Evolutionary conservation across 495 filamentous ascomycete species (phyloP), one percentile per base, ranked within the genome.

Genomic region (Durotheca rogersii): DNA sequence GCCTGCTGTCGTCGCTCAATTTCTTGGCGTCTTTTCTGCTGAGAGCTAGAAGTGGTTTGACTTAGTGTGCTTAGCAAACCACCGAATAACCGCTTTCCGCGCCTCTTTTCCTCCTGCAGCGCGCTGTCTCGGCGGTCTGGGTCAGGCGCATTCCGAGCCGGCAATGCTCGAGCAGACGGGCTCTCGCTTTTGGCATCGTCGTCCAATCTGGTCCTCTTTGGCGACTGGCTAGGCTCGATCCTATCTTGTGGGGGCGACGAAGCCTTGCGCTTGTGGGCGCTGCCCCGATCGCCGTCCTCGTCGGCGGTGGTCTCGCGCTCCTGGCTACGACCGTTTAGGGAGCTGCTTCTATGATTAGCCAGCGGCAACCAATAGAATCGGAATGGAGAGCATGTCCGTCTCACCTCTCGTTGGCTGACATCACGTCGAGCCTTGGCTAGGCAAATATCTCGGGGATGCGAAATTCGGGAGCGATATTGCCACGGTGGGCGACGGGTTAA

Each of bases 1-100:
- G 88, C 88, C 67, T 90, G 84, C 66, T 93, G 88, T 62, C 87
- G 86, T 62, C 83, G 85, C 70, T 97, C 91, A 62, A 96, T 92
- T 63, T 98, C 92, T 49, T 81, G 82, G 41, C 92, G 81, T 56
- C 84, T 85, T 68, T 82, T 88, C 59, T 89, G 85, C 61, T 78
- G 75, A 21, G 72, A 66, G 60, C 66, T 77, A 30, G 88, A 81
- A 58, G 81, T 74, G 36, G 80, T 87, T 75, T 93, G 88, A 65
- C 87, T 92, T 49, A 97, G 81, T 42, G 90, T 92, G 65, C 85
- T 89, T 57, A 96, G 74, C 58, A 96, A 70, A 41, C 84, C 89
- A 42, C 93, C 93, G 71, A 96, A 96, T 61, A 98, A 78, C 42
- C 93, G 79, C 73, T 88, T 85, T 33, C 88, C 90, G 9, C 93